Evolutionary conservation across 1,139 yeast genomes (phyloP), one percentile per base, ranked within the genome.

Genomic region (Taphrina populina): DNA sequence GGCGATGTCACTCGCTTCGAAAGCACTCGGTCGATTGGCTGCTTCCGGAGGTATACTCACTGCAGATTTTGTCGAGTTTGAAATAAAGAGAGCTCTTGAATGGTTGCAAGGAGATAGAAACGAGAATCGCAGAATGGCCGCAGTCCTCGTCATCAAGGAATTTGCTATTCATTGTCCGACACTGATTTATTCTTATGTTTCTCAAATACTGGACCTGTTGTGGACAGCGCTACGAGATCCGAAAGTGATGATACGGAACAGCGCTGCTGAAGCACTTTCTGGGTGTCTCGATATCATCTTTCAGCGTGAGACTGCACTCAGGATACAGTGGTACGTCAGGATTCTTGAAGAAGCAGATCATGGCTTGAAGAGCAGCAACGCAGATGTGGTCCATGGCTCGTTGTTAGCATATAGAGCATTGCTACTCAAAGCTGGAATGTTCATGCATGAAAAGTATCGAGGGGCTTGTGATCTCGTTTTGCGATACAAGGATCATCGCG

Each of bases 11-110:
- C 79, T 84, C 30, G 96, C 97, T 2, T 88, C 95, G 1, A 78
- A 77, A 54, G 86, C 96, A 0, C 74, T 92, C 63, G 97, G 97
- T 5, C 84, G 84, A 63, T 73, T 92, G 62, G 95, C 97, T 0
- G 80, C 84, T 1, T 90, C 95, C 0, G 95, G 95, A 23, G 94
- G 95, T 0, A 81, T 94, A 1, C 72, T 88, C 56, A 87, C 95
- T 0, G 88, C 95, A 0, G 96, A 88, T 57, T 84, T 92, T 69
- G 96, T 92, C 26, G 96, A 90, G 62, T 85, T 82, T 64, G 96
- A 92, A 67, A 94, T 94, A 10, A 86, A 85, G 65, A 76, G 88
- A 57, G 88, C 96, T 44, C 76, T 90, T 54, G 97, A 92, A 68
- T 85, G 96, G 95, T 76, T 92, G 32, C 90, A 85, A 58, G 76